phyloP scores from a whole-genome alignment of 805 yeast species.

The Ogataea angusta region DNA sequence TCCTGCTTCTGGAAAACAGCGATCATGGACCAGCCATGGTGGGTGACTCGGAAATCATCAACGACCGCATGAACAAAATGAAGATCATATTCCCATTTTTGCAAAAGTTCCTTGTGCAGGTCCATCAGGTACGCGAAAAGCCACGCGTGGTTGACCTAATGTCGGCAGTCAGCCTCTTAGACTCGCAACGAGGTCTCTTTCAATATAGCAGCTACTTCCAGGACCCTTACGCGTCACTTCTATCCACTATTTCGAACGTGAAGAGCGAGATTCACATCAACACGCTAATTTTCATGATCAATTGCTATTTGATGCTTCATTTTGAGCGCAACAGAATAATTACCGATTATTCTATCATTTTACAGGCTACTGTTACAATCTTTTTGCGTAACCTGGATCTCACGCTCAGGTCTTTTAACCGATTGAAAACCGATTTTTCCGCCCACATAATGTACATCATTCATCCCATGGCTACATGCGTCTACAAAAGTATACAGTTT shows the following conservation, averaged over 20 bases:
- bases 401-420: slow-evolving; percentile 4
- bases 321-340: slow-evolving; percentile 13
- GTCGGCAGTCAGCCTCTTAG: slow-evolving; percentile 12
- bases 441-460: slow-evolving; percentile 8
- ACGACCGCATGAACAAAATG: slow-evolving; percentile 20
- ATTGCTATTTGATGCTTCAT: slow-evolving; percentile 20
- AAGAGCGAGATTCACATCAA: slow-evolving; percentile 5
- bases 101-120: slow-evolving; percentile 18
- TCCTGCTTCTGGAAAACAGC: slow-evolving; percentile 16
- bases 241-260: neutral
- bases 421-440: slow-evolving; percentile 6
- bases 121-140: slow-evolving; percentile 19
- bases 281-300: slow-evolving; percentile 15
- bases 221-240: neutral
- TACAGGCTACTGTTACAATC: slow-evolving; percentile 1
- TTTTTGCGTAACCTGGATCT: slow-evolving; percentile 6
- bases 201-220: neutral
- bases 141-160: slow-evolving; percentile 27
- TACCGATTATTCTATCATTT: slow-evolving; percentile 2
- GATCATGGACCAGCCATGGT: slow-evolving; percentile 19
- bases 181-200: slow-evolving; percentile 4
- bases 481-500: slow-evolving; percentile 15
- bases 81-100: slow-evolving; percentile 16
- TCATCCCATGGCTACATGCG: slow-evolving; percentile 7
- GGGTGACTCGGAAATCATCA: slow-evolving; percentile 12